Conservation (phyloP, 2,329 filamentous ascomycete species). For the Fusarium haematococcum region DNA sequence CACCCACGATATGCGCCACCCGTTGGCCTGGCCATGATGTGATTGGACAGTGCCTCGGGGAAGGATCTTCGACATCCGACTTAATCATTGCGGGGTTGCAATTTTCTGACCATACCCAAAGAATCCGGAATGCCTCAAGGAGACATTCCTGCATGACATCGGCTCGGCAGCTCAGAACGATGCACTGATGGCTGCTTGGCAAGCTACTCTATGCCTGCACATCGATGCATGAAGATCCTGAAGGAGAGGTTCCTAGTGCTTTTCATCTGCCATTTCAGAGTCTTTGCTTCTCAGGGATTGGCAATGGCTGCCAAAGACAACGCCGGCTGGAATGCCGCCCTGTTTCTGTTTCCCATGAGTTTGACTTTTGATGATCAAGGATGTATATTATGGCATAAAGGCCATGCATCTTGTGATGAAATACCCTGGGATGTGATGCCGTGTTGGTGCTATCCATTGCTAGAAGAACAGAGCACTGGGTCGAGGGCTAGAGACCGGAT, state of each 20-base stretch:
- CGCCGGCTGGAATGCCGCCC: not conserved
- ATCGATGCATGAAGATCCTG: not conserved
- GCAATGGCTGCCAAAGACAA: conserved; percentile 31
- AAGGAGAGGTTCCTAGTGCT: too few species aligned
- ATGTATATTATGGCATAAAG: not conserved
- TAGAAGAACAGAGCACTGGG: too few species aligned
- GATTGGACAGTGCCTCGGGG: not conserved
- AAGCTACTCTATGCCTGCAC: not conserved
- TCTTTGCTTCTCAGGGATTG: not conserved
- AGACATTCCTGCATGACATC: not conserved
- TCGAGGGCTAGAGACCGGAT: too few species aligned
- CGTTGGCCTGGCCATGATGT: not conserved
- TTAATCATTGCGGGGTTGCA: not conserved
- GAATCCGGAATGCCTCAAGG: not conserved
- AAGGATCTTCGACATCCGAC: not conserved
- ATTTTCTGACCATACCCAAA: not conserved
- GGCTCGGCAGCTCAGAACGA: not conserved
- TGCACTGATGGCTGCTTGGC: not conserved
- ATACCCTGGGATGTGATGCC: too few species aligned
- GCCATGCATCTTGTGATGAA: not conserved
- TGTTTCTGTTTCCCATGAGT: too few species aligned
- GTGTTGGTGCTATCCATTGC: too few species aligned
- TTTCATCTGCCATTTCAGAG: not conserved
- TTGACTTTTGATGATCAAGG: not conserved
- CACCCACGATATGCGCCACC: not conserved